Base-by-base conservation (phyloP, 495 filamentous ascomycete species). In the Apodospora peruviana region DNA sequence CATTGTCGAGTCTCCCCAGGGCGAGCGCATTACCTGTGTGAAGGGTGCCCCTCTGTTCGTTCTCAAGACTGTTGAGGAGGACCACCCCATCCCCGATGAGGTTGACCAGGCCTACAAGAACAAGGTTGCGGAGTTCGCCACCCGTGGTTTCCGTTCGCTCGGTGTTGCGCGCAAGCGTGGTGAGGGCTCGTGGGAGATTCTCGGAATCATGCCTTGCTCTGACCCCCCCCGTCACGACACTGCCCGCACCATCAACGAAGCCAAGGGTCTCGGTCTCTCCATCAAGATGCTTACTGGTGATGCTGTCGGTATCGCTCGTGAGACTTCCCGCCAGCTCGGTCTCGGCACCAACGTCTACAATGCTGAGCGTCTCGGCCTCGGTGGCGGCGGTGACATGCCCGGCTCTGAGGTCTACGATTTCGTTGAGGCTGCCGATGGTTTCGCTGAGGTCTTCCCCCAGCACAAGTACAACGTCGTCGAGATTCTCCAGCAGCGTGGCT, bases 271-370 rank as follows among this genome's bases (percentile, higher is more conserved):
- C 44, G 90, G 90, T 71, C 75, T 96, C 38, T 85, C 83, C 48
- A 88, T 96, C 69, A 96, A 95, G 76, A 96, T 96, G 88, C 83
- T 96, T 72, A 96, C 90, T 66, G 90, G 90, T 76, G 90, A 96
- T 71, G 87, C 90, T 45, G 88, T 95, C 59, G 90, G 86, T 68
- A 95, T 95, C 68, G 90, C 90, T 60, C 81, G 85, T 68, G 90
- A 95, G 67, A 94, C 89, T 56, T 91, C 87, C 32, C 87, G 88
- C 62, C 85, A 89, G 69, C 82, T 95, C 47, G 88, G 89, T 73
- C 82, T 96, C 43, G 90, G 90, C 58, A 93, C 88, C 47, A 95
- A 96, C 69, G 84, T 95, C 54, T 95, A 94, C 75, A 91, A 96
- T 57, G 86, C 90, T 66, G 90, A 94, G 65, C 81, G 84, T 56